These are phyloP conservation scores for Globisporangium mamillatum DNA, from an alignment of 352 stramenopile genomes.

Conservation along the genomic window DNA sequence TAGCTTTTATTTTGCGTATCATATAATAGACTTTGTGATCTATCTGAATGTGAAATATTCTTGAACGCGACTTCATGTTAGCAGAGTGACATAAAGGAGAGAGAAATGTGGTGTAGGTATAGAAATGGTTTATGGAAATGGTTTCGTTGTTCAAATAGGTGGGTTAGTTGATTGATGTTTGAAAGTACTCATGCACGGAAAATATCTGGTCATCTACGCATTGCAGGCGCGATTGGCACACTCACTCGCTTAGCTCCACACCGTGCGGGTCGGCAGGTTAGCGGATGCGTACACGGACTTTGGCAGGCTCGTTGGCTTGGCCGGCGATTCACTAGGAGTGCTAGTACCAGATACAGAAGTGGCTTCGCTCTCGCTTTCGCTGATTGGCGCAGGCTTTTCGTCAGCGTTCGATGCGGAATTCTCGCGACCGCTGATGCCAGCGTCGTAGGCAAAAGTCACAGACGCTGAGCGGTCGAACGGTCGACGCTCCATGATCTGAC, in stretches of 20 bases:
- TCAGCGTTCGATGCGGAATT: background rate
- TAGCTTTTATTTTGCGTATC: background rate
- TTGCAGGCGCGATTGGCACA: background rate
- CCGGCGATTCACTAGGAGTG: background rate
- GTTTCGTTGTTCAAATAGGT: conserved; percentile 5
- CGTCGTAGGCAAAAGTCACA: conserved; percentile 65
- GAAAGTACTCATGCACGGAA: background rate
- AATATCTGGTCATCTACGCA: background rate
- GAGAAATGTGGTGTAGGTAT: background rate
- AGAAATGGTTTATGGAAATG: background rate
- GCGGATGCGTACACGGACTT: conserved; percentile 29
- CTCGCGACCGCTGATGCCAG: conserved; percentile 30
- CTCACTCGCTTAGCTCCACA: conserved; percentile 40
- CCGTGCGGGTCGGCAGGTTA: conserved; percentile 43
- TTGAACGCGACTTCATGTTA: background rate
- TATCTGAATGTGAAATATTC: background rate
- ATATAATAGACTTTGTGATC: background rate
- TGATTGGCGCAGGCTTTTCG: background rate
- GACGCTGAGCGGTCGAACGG: conserved; percentile 68
- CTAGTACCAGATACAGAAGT: background rate
- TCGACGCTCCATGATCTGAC: conserved; percentile 59
- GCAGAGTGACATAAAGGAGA: too few relatives aligned
- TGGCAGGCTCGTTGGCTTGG: conserved; percentile 16
- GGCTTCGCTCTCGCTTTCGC: background rate
- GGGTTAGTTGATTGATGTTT: conserved; percentile 1